Conservation (phyloP, 2,329 filamentous ascomycete species). For the Ophiosphaerella herpotricha region DNA sequence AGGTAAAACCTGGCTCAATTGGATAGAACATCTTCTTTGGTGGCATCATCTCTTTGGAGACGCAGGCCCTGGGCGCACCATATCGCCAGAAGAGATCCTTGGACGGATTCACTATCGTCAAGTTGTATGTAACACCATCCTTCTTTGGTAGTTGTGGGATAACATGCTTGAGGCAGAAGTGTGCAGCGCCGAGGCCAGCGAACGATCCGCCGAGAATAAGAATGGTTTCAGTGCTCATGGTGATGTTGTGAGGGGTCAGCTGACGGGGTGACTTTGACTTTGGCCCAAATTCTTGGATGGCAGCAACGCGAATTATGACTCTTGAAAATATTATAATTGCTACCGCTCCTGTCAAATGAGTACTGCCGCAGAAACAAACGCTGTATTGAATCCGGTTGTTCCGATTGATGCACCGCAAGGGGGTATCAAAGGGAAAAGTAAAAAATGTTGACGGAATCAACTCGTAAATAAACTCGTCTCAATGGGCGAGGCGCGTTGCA, state of each 20-base stretch:
- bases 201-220: slow-evolving; percentile 44
- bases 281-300: too few relatives aligned
- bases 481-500: slow-evolving; percentile 9
- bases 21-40: slow-evolving; percentile 57
- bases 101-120: slow-evolving; percentile 61
- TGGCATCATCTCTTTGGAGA: slow-evolving; percentile 56
- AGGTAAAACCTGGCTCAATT: slow-evolving; percentile 58
- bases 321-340: too few relatives aligned
- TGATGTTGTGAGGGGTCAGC: slow-evolving; percentile 10
- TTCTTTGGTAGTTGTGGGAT: slow-evolving; percentile 43
- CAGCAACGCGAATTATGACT: too few relatives aligned
- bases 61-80: slow-evolving; percentile 58
- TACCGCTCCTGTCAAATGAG: too few relatives aligned
- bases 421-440: not conserved
- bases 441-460: slow-evolving; percentile 6
- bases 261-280: too few relatives aligned
- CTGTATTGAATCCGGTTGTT: too few relatives aligned
- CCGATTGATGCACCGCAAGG: not conserved
- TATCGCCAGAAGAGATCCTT: slow-evolving; percentile 60
- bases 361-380: too few relatives aligned
- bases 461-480: not conserved
- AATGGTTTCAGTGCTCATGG: slow-evolving; percentile 43
- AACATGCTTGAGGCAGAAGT: slow-evolving; percentile 43
- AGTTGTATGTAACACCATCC: slow-evolving; percentile 51
- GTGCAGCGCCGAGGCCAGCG: slow-evolving; percentile 42